phyloP scores from a whole-genome alignment of 306 rosid genomes.

The Coriaria nepalensis region DNA sequence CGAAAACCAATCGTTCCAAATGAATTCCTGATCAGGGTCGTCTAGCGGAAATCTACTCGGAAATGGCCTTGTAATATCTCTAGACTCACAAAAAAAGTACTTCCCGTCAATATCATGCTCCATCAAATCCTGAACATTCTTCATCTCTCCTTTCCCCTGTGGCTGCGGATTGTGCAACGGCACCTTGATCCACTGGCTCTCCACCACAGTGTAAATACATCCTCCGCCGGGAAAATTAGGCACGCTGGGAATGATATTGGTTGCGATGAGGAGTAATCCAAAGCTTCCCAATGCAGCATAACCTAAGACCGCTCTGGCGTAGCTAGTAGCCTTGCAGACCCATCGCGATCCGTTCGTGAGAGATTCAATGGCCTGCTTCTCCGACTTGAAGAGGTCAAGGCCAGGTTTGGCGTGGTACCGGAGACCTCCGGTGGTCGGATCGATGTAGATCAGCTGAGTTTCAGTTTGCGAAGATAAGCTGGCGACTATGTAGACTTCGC shows the following conservation, averaged over 20 bases:
- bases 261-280: slow-evolving; percentile 72
- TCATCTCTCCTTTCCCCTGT: slow-evolving; percentile 82
- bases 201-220: slow-evolving; percentile 54
- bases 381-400: slow-evolving; percentile 57
- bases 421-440: slow-evolving; percentile 90
- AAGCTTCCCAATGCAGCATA: slow-evolving; percentile 70
- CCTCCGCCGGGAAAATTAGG: slow-evolving; percentile 90
- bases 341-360: slow-evolving; percentile 52
- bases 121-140: slow-evolving; percentile 56
- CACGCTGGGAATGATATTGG: slow-evolving; percentile 46
- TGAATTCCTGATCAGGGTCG: slow-evolving; percentile 80
- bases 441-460: slow-evolving; percentile 68
- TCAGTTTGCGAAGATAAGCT: slow-evolving; percentile 49
- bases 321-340: slow-evolving; percentile 30
- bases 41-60: slow-evolving; percentile 50
- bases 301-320: slow-evolving; percentile 68
- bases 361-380: slow-evolving; percentile 50
- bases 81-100: slow-evolving; percentile 76
- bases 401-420: slow-evolving; percentile 43
- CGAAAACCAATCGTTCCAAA: slow-evolving; percentile 90
- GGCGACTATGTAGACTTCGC: slow-evolving; percentile 55
- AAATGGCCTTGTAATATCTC: slow-evolving; percentile 75
- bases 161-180: slow-evolving; percentile 51
- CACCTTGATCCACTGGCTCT: slow-evolving; percentile 83
- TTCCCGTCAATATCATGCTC: slow-evolving; percentile 89